Percentiles rank a stretch among this genome's conserved stretches.
These are phyloP conservation scores for Pleurotus tuoliensis DNA, from an alignment of 768 basidiomycete genomes.

Conservation along the genomic window DNA sequence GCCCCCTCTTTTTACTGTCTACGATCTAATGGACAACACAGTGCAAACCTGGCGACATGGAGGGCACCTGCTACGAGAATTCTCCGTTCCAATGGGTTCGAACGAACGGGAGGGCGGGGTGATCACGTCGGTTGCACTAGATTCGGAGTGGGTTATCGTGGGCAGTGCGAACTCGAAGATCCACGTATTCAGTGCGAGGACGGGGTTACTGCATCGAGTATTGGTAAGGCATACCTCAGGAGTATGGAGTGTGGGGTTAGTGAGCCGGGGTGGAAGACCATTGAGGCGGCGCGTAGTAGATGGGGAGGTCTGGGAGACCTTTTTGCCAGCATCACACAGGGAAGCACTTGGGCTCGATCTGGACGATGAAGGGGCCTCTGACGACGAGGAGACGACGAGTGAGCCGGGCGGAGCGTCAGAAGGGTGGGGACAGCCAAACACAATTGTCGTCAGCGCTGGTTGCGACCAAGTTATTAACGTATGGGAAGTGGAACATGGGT, in stretches of 20 bases:
- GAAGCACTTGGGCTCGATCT: conserved; percentile 42
- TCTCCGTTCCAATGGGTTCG: conserved; percentile 42
- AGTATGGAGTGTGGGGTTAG: conserved; percentile 89
- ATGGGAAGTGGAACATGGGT: conserved; percentile 90
- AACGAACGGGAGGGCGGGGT: conserved; percentile 47
- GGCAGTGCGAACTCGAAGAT: conserved; percentile 85
- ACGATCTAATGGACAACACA: conserved; percentile 21
- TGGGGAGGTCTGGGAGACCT: background rate
- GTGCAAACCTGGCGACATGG: conserved; percentile 81
- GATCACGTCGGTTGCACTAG: conserved; percentile 85
- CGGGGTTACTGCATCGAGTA: conserved; percentile 72
- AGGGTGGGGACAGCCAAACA: conserved; percentile 86
- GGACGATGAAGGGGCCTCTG: conserved; percentile 10
- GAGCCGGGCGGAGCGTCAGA: conserved; percentile 62
- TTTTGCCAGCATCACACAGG: conserved; percentile 38
- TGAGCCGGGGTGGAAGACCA: conserved; percentile 58
- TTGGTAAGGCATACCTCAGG: conserved; percentile 83
- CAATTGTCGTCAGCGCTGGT: conserved; percentile 86
- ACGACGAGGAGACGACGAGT: conserved; percentile 33
- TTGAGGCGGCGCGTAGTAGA: conserved; percentile 11
- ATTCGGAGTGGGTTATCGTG: conserved; percentile 80
- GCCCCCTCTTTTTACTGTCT: conserved; percentile 18
- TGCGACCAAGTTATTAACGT: conserved; percentile 89
- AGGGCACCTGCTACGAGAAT: conserved; percentile 64
- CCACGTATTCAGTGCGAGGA: conserved; percentile 77